These are phyloP conservation scores for Annulohypoxylon stygium DNA, from an alignment of 495 filamentous ascomycete species.

Conservation along the genomic window DNA sequence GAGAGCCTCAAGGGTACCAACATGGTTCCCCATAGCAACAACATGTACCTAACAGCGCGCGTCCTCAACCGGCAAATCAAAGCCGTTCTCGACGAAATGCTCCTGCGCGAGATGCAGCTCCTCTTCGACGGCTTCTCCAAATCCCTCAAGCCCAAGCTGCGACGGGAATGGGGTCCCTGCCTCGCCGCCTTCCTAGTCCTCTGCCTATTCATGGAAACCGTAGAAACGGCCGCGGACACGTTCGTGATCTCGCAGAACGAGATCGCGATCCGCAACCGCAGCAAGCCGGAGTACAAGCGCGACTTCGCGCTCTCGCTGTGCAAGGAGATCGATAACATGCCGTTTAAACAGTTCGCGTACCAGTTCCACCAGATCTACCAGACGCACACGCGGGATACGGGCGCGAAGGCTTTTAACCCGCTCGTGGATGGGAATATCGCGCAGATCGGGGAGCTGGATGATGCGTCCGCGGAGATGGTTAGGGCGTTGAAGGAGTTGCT, in stretches of 20 bases:
- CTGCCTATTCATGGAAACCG: slow-evolving; percentile 65
- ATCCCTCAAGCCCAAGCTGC: slow-evolving; percentile 62
- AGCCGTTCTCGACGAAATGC: slow-evolving; percentile 63
- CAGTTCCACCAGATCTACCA: slow-evolving; percentile 68
- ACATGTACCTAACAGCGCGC: slow-evolving; percentile 60
- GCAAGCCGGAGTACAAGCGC: slow-evolving; percentile 52
- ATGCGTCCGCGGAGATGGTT: slow-evolving; percentile 58
- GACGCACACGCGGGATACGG: slow-evolving; percentile 60
- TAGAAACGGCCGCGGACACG: slow-evolving; percentile 63
- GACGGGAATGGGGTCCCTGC: slow-evolving; percentile 64
- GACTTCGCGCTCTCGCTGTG: slow-evolving; percentile 58
- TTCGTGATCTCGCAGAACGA: slow-evolving; percentile 64
- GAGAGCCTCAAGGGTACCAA: slow-evolving; percentile 51
- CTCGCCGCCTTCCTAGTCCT: slow-evolving; percentile 65
- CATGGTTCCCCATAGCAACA: slow-evolving; percentile 51
- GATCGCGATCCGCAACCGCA: slow-evolving; percentile 54
- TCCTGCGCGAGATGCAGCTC: slow-evolving; percentile 58
- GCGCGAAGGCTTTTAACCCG: slow-evolving; percentile 60
- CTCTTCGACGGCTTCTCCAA: slow-evolving; percentile 63
- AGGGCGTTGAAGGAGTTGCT: slow-evolving; percentile 56
- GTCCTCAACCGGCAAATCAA: slow-evolving; percentile 68
- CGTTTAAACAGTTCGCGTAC: slow-evolving; percentile 65
- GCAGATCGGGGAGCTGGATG: slow-evolving; percentile 55
- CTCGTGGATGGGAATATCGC: slow-evolving; percentile 54
- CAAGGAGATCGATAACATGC: slow-evolving; percentile 62